These are phyloP conservation scores for Pueraria montana DNA, from an alignment of 306 rosid genomes.

Conservation along the genomic window DNA sequence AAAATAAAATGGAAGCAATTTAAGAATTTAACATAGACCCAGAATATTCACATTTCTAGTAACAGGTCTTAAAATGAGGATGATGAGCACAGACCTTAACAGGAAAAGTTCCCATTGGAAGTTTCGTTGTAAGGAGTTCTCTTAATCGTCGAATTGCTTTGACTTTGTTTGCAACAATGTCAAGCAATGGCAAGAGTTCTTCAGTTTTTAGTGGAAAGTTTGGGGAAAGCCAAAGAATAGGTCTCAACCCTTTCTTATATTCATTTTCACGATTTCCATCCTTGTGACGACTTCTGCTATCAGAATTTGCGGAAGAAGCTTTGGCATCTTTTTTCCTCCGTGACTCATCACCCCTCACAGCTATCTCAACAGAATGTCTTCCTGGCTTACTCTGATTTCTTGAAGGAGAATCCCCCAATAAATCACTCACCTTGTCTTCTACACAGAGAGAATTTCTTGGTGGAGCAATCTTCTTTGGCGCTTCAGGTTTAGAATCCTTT, in stretches of 20 bases:
- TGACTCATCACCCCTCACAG: constrained; percentile 73
- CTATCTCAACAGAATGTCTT: constrained; percentile 84
- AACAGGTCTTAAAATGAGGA: constrained; percentile 24
- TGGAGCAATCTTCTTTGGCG: constrained; percentile 67
- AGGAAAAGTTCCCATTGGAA: constrained; percentile 97
- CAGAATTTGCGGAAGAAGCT: constrained; percentile 63
- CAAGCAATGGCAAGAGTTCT: constrained; percentile 94
- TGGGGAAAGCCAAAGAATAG: constrained; percentile 97
- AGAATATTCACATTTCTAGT: constrained; percentile 32
- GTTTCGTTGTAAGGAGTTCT: constrained; percentile 97
- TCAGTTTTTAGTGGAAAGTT: constrained; percentile 86
- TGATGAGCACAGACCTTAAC: constrained; percentile 79
- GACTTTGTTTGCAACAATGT: constrained; percentile 95
- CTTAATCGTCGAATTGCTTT: constrained; percentile 98
- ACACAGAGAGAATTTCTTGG: constrained; percentile 89
- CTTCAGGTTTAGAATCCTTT: constrained; percentile 74
- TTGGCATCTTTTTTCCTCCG: constrained; percentile 75
- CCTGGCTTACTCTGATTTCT: constrained; percentile 78
- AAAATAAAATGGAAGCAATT: constrained; percentile 32
- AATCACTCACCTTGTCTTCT: constrained; percentile 91
- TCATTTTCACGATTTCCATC: constrained; percentile 86
- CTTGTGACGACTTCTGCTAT: constrained; percentile 73
- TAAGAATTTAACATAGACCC: neutral
- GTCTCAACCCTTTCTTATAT: constrained; percentile 95
- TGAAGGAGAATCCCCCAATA: constrained; percentile 78